These are phyloP conservation scores for Skeletonema menzelii DNA, from an alignment of 108 stramenopile species.

Conservation along the genomic window DNA sequence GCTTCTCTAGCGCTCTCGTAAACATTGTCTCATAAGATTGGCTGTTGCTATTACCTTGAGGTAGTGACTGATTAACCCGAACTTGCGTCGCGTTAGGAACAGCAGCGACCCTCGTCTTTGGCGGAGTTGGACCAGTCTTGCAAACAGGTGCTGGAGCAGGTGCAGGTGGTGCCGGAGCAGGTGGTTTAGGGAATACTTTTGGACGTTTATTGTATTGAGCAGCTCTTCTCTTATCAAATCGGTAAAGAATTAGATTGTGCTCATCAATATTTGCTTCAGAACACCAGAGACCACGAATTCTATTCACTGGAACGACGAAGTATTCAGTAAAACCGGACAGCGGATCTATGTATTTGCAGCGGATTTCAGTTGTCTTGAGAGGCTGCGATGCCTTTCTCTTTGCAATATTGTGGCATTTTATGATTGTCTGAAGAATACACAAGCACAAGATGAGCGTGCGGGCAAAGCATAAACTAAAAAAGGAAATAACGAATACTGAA, in stretches of 20 bases:
- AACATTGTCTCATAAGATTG: neutral
- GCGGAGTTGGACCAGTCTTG: neutral
- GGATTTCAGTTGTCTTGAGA: slow-evolving; percentile 37
- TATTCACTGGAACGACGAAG: slow-evolving; percentile 53
- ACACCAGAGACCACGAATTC: slow-evolving; percentile 57
- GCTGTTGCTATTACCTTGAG: neutral
- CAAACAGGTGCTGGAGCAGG: neutral
- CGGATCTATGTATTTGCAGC: slow-evolving; percentile 49
- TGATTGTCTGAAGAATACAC: slow-evolving; percentile 10
- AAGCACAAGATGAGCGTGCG: slow-evolving; percentile 12
- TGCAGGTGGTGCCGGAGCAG: neutral
- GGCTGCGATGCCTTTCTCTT: slow-evolving; percentile 15
- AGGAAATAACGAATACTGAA: neutral
- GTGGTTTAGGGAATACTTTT: neutral
- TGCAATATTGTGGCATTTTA: slow-evolving; percentile 19
- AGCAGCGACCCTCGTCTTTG: neutral
- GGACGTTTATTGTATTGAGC: neutral
- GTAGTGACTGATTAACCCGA: neutral
- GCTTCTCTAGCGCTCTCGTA: neutral
- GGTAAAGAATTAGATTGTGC: slow-evolving; percentile 47
- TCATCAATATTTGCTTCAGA: slow-evolving; percentile 53
- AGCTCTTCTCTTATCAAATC: slow-evolving; percentile 15
- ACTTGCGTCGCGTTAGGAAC: neutral
- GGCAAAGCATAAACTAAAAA: neutral
- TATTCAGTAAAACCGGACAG: slow-evolving; percentile 55